Conservation (phyloP, 2,329 filamentous ascomycete genomes). For the Diaporthe ampelina region DNA sequence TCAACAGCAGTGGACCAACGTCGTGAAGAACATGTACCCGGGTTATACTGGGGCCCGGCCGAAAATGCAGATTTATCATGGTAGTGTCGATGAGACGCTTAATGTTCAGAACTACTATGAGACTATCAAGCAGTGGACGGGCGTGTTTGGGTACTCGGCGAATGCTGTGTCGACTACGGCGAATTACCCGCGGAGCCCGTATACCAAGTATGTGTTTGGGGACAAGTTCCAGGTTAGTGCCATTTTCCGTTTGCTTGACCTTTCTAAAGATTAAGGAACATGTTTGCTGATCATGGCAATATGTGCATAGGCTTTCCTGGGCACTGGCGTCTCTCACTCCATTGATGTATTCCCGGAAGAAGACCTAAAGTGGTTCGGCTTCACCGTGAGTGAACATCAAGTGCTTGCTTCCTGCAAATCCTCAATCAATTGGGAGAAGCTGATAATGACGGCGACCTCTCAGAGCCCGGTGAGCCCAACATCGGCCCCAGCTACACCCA, state of each 20-base stretch:
- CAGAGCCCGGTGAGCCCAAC: conserved; percentile 2
- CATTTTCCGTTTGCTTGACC: too few species aligned
- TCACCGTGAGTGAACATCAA: not conserved
- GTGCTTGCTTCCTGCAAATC: too few species aligned
- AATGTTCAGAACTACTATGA: conserved; percentile 68
- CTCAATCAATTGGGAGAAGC: too few species aligned
- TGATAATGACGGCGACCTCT: too few species aligned
- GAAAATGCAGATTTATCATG: conserved; percentile 71
- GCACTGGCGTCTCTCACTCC: not conserved
- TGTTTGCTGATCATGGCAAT: too few species aligned
- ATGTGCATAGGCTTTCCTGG: too few species aligned
- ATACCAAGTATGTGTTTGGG: conserved; percentile 13
- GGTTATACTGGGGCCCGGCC: conserved; percentile 65
- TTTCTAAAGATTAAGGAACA: too few species aligned
- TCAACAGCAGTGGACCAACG: conserved; percentile 62
- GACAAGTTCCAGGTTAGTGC: conserved; percentile 6
- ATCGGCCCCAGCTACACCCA: not conserved
- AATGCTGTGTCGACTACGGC: not conserved
- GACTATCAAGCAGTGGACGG: conserved; percentile 69
- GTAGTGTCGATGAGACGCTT: conserved; percentile 64
- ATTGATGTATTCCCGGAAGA: conserved; percentile 23
- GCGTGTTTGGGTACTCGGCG: conserved; percentile 57
- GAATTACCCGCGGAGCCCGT: conserved; percentile 1
- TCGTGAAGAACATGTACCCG: conserved; percentile 61
- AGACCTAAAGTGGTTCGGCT: conserved; percentile 12